phyloP scores from a whole-genome alignment of 495 filamentous ascomycete species.

The Podospora appendiculata region DNA sequence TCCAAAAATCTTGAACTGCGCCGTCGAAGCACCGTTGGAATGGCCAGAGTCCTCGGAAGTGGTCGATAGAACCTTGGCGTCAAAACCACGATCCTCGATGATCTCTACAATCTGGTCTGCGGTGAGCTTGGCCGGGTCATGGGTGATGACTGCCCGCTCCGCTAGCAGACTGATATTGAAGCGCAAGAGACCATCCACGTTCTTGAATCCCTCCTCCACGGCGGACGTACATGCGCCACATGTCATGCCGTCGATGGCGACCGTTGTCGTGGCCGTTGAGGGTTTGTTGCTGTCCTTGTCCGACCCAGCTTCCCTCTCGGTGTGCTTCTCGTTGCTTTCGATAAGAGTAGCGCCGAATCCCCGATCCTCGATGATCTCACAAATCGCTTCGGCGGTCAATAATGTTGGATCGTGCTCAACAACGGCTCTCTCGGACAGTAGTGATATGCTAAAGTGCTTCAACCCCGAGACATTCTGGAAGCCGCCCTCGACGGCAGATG shows the following conservation, averaged over 20 bases:
- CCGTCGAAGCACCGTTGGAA: conserved; percentile 40
- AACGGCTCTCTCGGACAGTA: conserved; percentile 87
- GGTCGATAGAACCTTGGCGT: conserved; percentile 69
- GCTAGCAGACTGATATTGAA: conserved; percentile 94
- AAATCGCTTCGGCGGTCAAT: conserved; percentile 62
- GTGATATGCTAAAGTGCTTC: conserved; percentile 82
- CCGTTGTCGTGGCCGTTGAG: conserved; percentile 59
- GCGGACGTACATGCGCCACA: conserved; percentile 92
- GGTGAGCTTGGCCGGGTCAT: conserved; percentile 61
- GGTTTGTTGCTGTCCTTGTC: conserved; percentile 9
- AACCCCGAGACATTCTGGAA: conserved; percentile 73
- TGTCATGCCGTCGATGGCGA: conserved; percentile 95
- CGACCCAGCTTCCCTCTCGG: conserved; percentile 24
- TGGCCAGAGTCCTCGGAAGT: conserved; percentile 35
- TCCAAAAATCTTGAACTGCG: conserved; percentile 81
- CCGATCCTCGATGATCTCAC: conserved; percentile 77
- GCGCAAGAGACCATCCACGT: conserved; percentile 64
- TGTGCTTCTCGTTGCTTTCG: conserved; percentile 32
- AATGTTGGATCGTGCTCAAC: conserved; percentile 70
- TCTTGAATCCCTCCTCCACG: conserved; percentile 72
- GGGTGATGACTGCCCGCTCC: conserved; percentile 81
- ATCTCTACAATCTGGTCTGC: conserved; percentile 73
- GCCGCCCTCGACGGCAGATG: conserved; percentile 77
- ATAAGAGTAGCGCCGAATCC: conserved; percentile 88
- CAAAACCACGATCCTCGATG: conserved; percentile 90